A percentile compares a stretch with the other conserved stretches of the same genome.
phyloP scores from a whole-genome alignment of 2,329 filamentous ascomycete genomes.

The Fusarium dimerum region DNA sequence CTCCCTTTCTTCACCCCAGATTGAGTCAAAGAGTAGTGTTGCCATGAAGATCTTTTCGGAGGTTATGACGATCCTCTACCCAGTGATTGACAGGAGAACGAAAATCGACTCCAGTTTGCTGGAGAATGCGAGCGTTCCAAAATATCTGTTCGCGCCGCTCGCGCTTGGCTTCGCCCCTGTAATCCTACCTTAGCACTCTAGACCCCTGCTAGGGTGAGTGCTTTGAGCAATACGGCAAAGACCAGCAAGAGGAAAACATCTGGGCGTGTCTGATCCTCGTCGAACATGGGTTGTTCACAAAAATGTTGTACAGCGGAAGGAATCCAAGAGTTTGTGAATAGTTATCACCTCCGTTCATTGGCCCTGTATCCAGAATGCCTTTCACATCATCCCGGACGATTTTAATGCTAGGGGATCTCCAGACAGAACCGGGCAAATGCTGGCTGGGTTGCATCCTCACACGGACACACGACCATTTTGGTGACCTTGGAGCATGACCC shows the following conservation, averaged over 20 bases:
- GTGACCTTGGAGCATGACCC: conserved; percentile 27
- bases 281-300: background rate
- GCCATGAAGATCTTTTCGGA: background rate
- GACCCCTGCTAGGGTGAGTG: background rate
- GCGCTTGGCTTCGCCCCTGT: background rate
- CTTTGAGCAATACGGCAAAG: background rate
- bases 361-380: no score
- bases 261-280: background rate
- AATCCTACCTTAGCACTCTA: background rate
- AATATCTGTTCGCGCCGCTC: background rate
- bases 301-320: no score
- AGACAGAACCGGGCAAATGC: conserved; percentile 6
- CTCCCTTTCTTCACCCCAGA: no score
- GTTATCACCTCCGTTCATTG: no score
- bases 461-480: conserved; percentile 17
- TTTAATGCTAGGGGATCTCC: conserved; percentile 10
- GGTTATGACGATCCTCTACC: background rate
- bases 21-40: background rate
- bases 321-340: no score
- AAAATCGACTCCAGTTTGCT: conserved; percentile 3
- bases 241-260: background rate
- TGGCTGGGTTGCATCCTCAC: conserved; percentile 10
- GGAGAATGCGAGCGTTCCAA: background rate
- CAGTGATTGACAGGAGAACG: background rate
- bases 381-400: no score